These are phyloP conservation scores for Jimgerdemannia flammicorona DNA, from an alignment of 192 early-diverging fungal genomes.

Conservation along the genomic window DNA sequence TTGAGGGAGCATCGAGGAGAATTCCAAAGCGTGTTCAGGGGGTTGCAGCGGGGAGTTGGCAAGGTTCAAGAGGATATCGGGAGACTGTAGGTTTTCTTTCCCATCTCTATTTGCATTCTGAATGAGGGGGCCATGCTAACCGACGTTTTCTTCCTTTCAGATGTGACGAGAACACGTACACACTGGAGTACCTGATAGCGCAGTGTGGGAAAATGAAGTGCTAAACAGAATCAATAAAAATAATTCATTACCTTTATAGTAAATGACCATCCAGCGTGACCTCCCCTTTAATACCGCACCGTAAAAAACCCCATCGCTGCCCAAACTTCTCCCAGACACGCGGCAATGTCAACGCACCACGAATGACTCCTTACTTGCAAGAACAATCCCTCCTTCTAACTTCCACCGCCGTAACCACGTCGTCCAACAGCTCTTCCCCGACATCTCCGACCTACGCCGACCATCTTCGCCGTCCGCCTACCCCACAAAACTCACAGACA, in stretches of 20 bases:
- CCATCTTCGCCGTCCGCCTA: not conserved
- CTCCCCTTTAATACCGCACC: too few relatives aligned
- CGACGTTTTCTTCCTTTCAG: conserved; percentile 36
- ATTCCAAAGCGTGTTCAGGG: conserved; percentile 72
- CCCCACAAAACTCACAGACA: not conserved
- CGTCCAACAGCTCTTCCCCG: conserved; percentile 15
- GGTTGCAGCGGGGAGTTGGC: conserved; percentile 69
- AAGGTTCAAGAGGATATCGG: conserved; percentile 51
- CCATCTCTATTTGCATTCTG: not conserved
- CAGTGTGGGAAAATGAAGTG: conserved; percentile 26
- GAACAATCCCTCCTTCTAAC: not conserved
- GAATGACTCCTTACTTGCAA: not conserved
- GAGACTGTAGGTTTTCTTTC: conserved; percentile 49
- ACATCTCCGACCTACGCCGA: conserved; percentile 31
- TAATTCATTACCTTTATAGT: too few relatives aligned
- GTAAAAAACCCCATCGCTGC: not conserved
- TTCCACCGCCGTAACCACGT: not conserved
- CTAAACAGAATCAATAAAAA: not conserved
- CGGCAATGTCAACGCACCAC: not conserved
- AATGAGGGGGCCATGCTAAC: not conserved
- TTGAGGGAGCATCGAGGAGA: conserved; percentile 61
- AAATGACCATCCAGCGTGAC: too few relatives aligned
- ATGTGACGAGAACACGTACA: conserved; percentile 77
- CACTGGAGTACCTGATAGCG: conserved; percentile 59
- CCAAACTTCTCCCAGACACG: not conserved